Conservation (phyloP, 805 yeast species). For the Yamadazyma insecticola region DNA sequence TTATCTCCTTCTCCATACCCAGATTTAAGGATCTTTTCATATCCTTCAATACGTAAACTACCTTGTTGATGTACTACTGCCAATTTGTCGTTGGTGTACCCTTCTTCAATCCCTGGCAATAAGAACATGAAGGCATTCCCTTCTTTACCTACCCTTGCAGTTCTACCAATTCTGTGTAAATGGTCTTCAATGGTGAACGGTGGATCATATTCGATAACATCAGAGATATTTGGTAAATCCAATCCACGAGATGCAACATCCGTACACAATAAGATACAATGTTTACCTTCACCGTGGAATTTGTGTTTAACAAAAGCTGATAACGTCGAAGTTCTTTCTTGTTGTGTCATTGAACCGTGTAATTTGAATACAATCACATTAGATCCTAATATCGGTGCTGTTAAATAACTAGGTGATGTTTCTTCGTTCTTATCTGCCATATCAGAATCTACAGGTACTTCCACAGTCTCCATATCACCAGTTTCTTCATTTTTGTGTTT, state of each 20-base stretch:
- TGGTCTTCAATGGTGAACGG: constrained; percentile 94
- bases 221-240: constrained; percentile 81
- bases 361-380: constrained; percentile 54
- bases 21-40: constrained; percentile 26
- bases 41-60: constrained; percentile 29
- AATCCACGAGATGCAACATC: constrained; percentile 98
- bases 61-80: constrained; percentile 35
- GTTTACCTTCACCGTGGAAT: constrained; percentile 36
- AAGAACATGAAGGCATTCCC: constrained; percentile 79
- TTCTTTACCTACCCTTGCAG: constrained; percentile 91
- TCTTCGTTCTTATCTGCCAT: constrained; percentile 19
- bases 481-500: constrained; percentile 26
- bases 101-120: constrained; percentile 87
- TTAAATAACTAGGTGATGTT: constrained; percentile 35
- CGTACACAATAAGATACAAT: constrained; percentile 80
- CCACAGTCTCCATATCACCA: constrained; percentile 15
- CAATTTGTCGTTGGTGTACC: constrained; percentile 56
- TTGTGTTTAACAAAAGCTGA: constrained; percentile 47
- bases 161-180: constrained; percentile 93
- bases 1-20: constrained; percentile 35
- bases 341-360: constrained; percentile 91
- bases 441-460: constrained; percentile 10
- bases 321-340: constrained; percentile 72
- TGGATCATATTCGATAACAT: constrained; percentile 90
- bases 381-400: constrained; percentile 49